These are phyloP conservation scores for Chaetomium globosum DNA, from an alignment of 2,329 filamentous ascomycete genomes.

Conservation along the genomic window DNA sequence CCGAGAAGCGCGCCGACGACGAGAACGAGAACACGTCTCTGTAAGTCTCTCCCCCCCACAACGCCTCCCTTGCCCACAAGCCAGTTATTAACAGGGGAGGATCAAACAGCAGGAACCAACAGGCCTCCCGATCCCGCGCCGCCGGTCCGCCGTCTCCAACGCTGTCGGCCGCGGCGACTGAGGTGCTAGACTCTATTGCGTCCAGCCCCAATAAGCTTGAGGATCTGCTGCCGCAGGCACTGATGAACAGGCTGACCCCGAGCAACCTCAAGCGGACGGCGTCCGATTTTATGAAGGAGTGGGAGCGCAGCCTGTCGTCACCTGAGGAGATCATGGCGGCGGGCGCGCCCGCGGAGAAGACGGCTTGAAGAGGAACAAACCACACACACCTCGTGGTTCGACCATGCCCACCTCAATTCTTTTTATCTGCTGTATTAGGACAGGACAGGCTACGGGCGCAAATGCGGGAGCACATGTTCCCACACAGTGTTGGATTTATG, in stretches of 20 bases:
- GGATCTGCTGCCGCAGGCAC: conserved; percentile 67
- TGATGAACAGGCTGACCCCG: conserved; percentile 73
- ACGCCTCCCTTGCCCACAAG: neutral
- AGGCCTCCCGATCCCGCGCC: conserved; percentile 34
- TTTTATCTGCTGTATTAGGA: too few species aligned
- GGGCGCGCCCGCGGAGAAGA: conserved; percentile 20
- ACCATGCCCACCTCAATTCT: neutral
- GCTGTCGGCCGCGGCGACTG: neutral
- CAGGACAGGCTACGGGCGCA: too few species aligned
- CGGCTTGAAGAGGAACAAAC: neutral
- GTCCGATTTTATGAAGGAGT: conserved; percentile 85
- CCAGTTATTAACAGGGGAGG: neutral
- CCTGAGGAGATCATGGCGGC: conserved; percentile 36
- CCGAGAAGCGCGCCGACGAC: conserved; percentile 55
- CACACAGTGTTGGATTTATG: too few species aligned
- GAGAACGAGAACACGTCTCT: conserved; percentile 49
- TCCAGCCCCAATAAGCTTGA: conserved; percentile 49
- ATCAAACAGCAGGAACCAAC: conserved; percentile 37
- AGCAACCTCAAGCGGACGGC: conserved; percentile 80
- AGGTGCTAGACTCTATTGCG: neutral
- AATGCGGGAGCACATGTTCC: too few species aligned
- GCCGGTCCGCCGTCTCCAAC: conserved; percentile 15
- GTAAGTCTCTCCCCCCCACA: conserved; percentile 45
- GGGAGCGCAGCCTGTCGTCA: conserved; percentile 76
- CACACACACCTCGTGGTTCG: neutral